These are phyloP conservation scores for Candida boleticola DNA, from an alignment of 805 yeast species.

Conservation along the genomic window DNA sequence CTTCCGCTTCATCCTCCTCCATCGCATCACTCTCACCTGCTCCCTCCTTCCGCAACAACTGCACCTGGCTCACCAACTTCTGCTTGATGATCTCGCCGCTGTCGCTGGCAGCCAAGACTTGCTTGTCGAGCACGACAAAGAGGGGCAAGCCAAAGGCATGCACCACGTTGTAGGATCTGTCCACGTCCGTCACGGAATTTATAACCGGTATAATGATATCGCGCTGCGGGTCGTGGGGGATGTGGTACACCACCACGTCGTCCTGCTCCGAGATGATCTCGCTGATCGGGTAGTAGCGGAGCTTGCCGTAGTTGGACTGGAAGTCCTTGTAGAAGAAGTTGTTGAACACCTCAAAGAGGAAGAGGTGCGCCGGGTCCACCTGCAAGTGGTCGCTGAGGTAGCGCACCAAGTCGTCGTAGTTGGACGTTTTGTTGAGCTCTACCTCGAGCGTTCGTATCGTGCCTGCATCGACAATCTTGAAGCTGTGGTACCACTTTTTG, in stretches of 20 bases:
- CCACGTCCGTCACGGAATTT: constrained; percentile 39
- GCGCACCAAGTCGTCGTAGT: constrained; percentile 58
- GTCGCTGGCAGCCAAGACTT: constrained; percentile 55
- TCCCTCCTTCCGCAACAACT: constrained; percentile 18
- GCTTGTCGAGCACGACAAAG: constrained; percentile 54
- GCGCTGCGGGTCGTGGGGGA: constrained; percentile 43
- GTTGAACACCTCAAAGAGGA: constrained; percentile 51
- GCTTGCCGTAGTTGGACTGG: constrained; percentile 53
- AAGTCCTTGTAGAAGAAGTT: constrained; percentile 68
- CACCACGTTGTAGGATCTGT: constrained; percentile 32
- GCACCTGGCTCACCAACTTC: constrained; percentile 47
- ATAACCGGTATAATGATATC: constrained; percentile 58
- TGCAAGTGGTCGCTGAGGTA: constrained; percentile 53
- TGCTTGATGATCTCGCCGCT: constrained; percentile 55
- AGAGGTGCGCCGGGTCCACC: constrained; percentile 24
- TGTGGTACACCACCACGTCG: constrained; percentile 59
- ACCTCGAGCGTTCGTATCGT: constrained; percentile 58
- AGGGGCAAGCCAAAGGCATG: constrained; percentile 75
- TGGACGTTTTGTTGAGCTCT: constrained; percentile 65
- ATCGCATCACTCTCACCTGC: constrained; percentile 15
- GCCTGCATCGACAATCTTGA: constrained; percentile 60
- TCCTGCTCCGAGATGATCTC: constrained; percentile 67
- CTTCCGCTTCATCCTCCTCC: constrained; percentile 18
- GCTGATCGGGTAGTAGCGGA: constrained; percentile 60
- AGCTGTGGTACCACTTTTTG: constrained; percentile 65